A percentile compares a stretch with the other conserved stretches of the same genome.
Evolutionary conservation across 1,284 basidiomycete species (phyloP).

Genomic region (Cryptococcus sp.): DNA sequence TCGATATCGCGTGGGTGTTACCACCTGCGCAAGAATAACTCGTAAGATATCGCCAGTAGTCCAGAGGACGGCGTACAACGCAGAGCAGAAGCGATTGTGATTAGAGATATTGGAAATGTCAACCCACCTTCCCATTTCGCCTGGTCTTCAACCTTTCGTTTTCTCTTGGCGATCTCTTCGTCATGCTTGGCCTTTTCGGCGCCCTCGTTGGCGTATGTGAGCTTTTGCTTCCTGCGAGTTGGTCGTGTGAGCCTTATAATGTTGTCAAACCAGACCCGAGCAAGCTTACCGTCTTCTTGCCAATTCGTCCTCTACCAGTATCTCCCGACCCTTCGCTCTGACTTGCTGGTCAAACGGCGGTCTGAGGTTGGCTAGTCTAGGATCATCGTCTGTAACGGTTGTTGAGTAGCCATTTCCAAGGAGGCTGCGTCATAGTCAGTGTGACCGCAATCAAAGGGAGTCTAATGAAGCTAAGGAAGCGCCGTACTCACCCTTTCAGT

Average conservation of each 20-base stretch:
- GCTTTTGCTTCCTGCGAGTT: conserved; percentile 49
- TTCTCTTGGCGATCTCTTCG: conserved; percentile 53
- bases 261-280: not conserved
- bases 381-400: conserved; percentile 53
- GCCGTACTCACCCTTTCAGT: conserved; percentile 45
- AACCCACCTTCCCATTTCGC: conserved; percentile 58
- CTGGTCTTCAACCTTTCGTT: conserved; percentile 57
- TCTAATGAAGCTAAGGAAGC: not conserved
- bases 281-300: conserved; percentile 53
- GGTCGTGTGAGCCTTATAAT: not conserved
- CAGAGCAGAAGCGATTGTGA: not conserved
- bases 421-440: conserved; percentile 22
- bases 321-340: conserved; percentile 56
- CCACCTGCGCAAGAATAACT: conserved; percentile 10
- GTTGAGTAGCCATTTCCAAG: conserved; percentile 46
- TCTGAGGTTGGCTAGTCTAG: conserved; percentile 50
- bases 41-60: conserved; percentile 21
- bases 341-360: conserved; percentile 56
- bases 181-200: conserved; percentile 58
- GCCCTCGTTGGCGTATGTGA: conserved; percentile 60
- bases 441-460: not conserved
- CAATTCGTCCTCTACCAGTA: conserved; percentile 61
- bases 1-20: conserved; percentile 3
- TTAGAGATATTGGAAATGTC: not conserved
- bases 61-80: conserved; percentile 9